A percentile compares a stretch with the other conserved stretches of the same genome.
Evolutionary conservation across 2,329 filamentous ascomycete species (phyloP).

Genomic region (Pestalotiopsis sp.): DNA sequence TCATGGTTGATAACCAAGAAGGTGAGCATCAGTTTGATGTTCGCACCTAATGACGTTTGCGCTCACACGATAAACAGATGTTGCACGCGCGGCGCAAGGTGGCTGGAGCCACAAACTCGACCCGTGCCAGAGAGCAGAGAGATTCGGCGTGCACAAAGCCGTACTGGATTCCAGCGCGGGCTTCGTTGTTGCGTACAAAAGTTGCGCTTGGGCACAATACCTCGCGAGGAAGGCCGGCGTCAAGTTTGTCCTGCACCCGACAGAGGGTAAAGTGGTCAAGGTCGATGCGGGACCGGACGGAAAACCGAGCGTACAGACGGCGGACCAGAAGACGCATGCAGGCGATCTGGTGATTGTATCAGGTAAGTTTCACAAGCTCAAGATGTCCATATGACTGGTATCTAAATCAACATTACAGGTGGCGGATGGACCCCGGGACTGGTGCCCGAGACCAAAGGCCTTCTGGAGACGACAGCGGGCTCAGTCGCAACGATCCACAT

Average conservation of each 20-base stretch:
- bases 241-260: constrained; percentile 36
- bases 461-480: constrained; percentile 50
- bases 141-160: constrained; percentile 31
- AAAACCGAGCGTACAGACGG: constrained; percentile 30
- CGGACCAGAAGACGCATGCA: neutral
- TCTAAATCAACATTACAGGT: neutral
- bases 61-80: constrained; percentile 7
- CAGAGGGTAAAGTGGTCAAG: constrained; percentile 30
- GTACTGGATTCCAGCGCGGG: constrained; percentile 48
- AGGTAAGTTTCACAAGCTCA: neutral
- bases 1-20: constrained; percentile 22
- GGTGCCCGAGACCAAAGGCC: constrained; percentile 37
- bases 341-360: constrained; percentile 26
- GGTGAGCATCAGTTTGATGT: constrained; percentile 20
- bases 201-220: constrained; percentile 44
- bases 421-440: constrained; percentile 42
- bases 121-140: constrained; percentile 24
- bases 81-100: constrained; percentile 23
- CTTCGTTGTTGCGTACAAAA: constrained; percentile 44
- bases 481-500: constrained; percentile 44
- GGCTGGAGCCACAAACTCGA: constrained; percentile 34
- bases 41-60: too few species aligned
- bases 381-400: neutral
- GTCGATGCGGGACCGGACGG: constrained; percentile 17
- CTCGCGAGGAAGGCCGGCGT: constrained; percentile 41